Evolutionary conservation across 345 rosid genomes (phyloP), one percentile per base, ranked within the genome.

Genomic region (Hibiscus trionum): DNA sequence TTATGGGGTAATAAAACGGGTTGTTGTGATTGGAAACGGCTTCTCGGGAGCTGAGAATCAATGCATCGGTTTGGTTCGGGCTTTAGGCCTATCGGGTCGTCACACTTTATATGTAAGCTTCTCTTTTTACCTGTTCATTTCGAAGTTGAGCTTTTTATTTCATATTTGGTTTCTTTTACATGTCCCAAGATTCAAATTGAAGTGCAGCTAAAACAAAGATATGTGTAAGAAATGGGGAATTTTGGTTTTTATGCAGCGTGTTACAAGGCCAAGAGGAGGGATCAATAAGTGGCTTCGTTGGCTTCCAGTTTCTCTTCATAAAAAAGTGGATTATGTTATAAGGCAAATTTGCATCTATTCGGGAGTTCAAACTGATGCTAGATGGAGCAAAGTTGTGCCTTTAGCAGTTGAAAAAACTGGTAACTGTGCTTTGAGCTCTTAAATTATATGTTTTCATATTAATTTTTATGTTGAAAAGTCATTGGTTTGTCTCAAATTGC

Each of bases 41-140:
- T 82, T 83, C 77, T 84, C 97, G 19, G 97, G 97, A 58, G 90
- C 98, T n/a, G 98, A 91, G 88, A 93, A 78, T 82, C 97, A 91
- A 77, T 87, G 94, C 80, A 44, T 88, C 69, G 98, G 97, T 64
- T 83, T 93, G 81, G 71, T 93, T 82, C 93, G 95, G 15, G 87
- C 97, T 68, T 84, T 93, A 46, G 96, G 95, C 73, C 96, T 93
- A 81, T 76, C 79, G 75, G 85, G 82, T 80, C 85, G 86, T 74
- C 82, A 83, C 77, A 72, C 85, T 31, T 70, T 88, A 29, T 74
- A 79, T 64, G 97, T 94, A 78, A 75, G 77, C 70, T 29, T 42
- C 64, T 66, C 56, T 60, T 65, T 16, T 33, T 7, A 37, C 6
- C 42, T 37, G 42, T 37, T 53, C 6, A 17, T 66, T 50, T 39